Evolutionary conservation across 1,284 basidiomycete species (phyloP).

Genomic region (Austroboletus rostrupii): DNA sequence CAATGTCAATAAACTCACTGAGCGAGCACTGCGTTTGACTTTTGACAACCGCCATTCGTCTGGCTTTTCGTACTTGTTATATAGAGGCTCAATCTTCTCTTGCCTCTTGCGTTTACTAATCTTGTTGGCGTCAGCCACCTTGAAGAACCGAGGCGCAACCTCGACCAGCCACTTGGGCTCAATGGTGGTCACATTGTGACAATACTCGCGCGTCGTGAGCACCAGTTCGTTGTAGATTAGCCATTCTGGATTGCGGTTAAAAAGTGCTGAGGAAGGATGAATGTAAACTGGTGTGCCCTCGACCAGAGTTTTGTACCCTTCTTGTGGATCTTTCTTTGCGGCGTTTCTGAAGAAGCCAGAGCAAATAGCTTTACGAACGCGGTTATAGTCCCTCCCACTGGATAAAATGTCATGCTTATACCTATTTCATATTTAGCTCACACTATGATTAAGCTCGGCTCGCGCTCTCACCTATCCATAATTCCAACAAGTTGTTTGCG

Average conservation of each 20-base stretch:
- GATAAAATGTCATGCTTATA: constrained; percentile 96
- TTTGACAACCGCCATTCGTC: constrained; percentile 90
- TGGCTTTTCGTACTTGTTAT: constrained; percentile 85
- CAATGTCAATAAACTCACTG: constrained; percentile 46
- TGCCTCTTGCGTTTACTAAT: constrained; percentile 96
- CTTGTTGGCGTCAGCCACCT: constrained; percentile 91
- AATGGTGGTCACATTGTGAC: constrained; percentile 93
- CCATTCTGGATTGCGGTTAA: constrained; percentile 84
- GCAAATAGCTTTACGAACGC: constrained; percentile 92
- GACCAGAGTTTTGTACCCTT: constrained; percentile 97
- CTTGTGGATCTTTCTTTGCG: constrained; percentile 92
- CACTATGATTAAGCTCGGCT: background rate
- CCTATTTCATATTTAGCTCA: constrained; percentile 35
- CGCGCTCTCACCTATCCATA: constrained; percentile 82
- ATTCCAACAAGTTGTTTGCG: constrained; percentile 96
- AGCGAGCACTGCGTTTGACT: constrained; percentile 82
- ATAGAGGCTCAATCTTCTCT: constrained; percentile 95
- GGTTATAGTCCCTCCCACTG: constrained; percentile 89
- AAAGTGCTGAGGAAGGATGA: constrained; percentile 94
- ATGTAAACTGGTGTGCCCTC: constrained; percentile 98
- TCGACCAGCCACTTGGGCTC: constrained; percentile 99
- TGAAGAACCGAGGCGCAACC: constrained; percentile 97
- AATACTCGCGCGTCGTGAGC: constrained; percentile 81
- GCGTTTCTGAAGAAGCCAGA: constrained; percentile 96
- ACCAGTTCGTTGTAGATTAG: constrained; percentile 61